A percentile compares a stretch with the other conserved stretches of the same genome.
Evolutionary conservation across 1,284 basidiomycete genomes (phyloP).

Genomic region (Melanopsichium pennsylvanicum): DNA sequence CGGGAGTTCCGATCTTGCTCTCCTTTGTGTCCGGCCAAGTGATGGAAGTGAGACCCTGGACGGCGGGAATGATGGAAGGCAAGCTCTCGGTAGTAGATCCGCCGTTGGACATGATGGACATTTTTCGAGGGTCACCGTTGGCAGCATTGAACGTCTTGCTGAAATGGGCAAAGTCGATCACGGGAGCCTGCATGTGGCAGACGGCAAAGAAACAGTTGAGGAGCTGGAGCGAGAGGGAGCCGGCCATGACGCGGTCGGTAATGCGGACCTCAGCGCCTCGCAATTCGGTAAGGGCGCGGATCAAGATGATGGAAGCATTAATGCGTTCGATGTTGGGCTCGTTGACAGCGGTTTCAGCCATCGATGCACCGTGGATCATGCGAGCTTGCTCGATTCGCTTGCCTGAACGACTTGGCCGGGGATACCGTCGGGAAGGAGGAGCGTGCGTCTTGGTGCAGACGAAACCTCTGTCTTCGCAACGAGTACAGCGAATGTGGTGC

Average conservation of each 20-base stretch:
- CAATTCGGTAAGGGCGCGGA: constrained; percentile 39
- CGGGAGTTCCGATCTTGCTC: constrained; percentile 53
- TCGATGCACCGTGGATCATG: constrained; percentile 54
- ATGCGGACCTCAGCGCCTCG: constrained; percentile 43
- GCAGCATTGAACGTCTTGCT: constrained; percentile 55
- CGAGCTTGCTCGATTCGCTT: constrained; percentile 63
- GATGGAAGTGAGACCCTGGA: constrained; percentile 19
- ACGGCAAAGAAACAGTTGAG: constrained; percentile 60
- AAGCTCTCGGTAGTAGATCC: constrained; percentile 38
- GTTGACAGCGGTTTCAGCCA: background rate
- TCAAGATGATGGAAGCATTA: constrained; percentile 36
- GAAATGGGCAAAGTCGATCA: constrained; percentile 58
- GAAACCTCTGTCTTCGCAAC: constrained; percentile 52
- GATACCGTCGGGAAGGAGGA: constrained; percentile 53
- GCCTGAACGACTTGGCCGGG: constrained; percentile 59
- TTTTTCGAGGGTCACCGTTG: constrained; percentile 55
- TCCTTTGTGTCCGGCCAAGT: constrained; percentile 40
- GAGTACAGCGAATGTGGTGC: constrained; percentile 48
- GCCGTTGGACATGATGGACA: constrained; percentile 61
- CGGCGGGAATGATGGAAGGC: constrained; percentile 27
- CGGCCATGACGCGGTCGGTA: constrained; percentile 49
- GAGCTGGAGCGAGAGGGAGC: constrained; percentile 50
- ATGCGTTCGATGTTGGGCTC: constrained; percentile 19
- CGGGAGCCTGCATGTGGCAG: constrained; percentile 57
- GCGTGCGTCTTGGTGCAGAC: constrained; percentile 56